Percentiles rank a stretch among this genome's conserved stretches.
Conservation (phyloP, 768 basidiomycete genomes). For the Lepiota brunneoincarnata region DNA sequence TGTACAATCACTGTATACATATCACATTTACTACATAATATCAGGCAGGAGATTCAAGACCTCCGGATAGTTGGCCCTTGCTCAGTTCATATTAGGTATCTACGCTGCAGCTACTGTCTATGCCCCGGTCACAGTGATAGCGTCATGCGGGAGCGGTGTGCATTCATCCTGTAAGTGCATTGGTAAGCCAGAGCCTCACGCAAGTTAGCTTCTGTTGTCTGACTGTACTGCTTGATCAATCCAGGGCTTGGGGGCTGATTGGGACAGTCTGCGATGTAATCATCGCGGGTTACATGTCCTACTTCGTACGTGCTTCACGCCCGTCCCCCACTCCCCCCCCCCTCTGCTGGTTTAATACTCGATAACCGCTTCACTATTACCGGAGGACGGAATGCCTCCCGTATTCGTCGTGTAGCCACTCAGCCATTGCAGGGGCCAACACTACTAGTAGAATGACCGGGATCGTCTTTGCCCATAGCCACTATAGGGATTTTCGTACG, state of each 20-base stretch:
- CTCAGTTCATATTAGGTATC: background rate
- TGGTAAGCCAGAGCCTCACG: no score
- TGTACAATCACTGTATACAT: background rate
- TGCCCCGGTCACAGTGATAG: no score
- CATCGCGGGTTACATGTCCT: background rate
- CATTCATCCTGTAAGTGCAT: no score
- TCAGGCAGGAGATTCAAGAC: background rate
- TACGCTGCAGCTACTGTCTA: background rate
- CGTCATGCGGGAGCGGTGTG: no score
- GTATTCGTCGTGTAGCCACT: background rate
- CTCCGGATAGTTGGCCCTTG: background rate
- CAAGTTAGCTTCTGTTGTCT: no score
- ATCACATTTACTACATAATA: background rate
- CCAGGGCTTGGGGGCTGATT: background rate
- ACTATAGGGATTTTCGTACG: background rate
- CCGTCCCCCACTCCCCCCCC: background rate
- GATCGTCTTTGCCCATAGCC: background rate
- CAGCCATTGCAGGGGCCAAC: background rate
- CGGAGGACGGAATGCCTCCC: background rate
- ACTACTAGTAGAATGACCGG: no score
- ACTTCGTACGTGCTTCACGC: background rate
- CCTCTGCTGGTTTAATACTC: constrained; percentile 1
- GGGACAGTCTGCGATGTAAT: background rate
- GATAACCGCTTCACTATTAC: constrained; percentile 4
- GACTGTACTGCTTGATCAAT: background rate